These are phyloP conservation scores for Glycine tomentella DNA, from an alignment of 306 rosid genomes.

Conservation along the genomic window DNA sequence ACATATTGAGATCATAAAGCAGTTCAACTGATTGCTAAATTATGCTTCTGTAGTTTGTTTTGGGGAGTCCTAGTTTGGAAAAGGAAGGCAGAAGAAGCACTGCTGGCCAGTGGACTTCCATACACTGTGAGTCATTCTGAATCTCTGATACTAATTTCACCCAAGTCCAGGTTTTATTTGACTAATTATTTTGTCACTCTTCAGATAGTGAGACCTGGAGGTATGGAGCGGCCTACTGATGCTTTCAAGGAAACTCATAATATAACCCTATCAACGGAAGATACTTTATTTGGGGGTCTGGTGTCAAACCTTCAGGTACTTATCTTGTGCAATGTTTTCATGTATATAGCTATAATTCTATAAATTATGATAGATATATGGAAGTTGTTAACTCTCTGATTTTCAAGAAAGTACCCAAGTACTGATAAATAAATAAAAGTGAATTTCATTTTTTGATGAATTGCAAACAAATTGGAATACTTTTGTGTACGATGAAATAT, in stretches of 20 bases:
- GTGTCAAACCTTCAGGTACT: constrained; percentile 97
- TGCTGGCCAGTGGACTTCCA: constrained; percentile 89
- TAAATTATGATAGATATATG: background rate
- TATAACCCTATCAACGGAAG: constrained; percentile 76
- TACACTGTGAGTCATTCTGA: constrained; percentile 73
- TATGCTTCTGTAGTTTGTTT: constrained; percentile 73
- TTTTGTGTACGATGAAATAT: background rate
- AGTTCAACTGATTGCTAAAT: constrained; percentile 39
- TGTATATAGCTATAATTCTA: background rate
- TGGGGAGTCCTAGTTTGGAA: constrained; percentile 98
- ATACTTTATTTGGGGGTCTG: constrained; percentile 92
- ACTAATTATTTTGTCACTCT: constrained; percentile 38
- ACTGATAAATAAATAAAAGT: background rate
- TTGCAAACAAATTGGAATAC: background rate
- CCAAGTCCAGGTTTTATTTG: background rate
- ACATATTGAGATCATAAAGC: constrained; percentile 4
- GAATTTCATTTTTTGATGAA: background rate
- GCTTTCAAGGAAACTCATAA: constrained; percentile 96
- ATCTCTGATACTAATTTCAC: constrained; percentile 21
- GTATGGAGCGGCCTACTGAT: constrained; percentile 99
- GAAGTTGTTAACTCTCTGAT: constrained; percentile 13
- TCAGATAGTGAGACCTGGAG: constrained; percentile 99
- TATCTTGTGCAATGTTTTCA: constrained; percentile 23
- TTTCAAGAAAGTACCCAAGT: too few species aligned
- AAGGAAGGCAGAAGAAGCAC: constrained; percentile 96